Evolutionary conservation across 78 protist species (phyloP).

Genomic region (slime mould (Dictyostelium discoideum)): dicty_2.7 NC_007089.4:4625501-4626000

Average conservation of each 20-base stretch:
- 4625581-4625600: conserved; percentile 13
- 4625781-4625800: conserved; percentile 36
- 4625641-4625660: background rate
- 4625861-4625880: conserved; percentile 38
- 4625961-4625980: conserved; percentile 39
- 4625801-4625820: conserved; percentile 33
- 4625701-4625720: conserved; percentile 20
- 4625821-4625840: conserved; percentile 33
- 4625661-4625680: conserved; percentile 17
- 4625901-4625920: background rate
- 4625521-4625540: conserved; percentile 29
- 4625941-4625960: conserved; percentile 9
- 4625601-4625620: conserved; percentile 45
- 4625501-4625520: conserved; percentile 46
- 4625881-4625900: background rate
- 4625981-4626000: conserved; percentile 65
- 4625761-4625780: background rate
- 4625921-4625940: conserved; percentile 8
- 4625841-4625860: conserved; percentile 54
- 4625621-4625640: background rate
- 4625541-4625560: conserved; percentile 42
- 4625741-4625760: conserved; percentile 26
- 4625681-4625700: conserved; percentile 1
- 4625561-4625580: conserved; percentile 39
- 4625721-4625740: background rate